Conservation (phyloP, 108 stramenopile genomes). For the Epithemia pelagica region DNA sequence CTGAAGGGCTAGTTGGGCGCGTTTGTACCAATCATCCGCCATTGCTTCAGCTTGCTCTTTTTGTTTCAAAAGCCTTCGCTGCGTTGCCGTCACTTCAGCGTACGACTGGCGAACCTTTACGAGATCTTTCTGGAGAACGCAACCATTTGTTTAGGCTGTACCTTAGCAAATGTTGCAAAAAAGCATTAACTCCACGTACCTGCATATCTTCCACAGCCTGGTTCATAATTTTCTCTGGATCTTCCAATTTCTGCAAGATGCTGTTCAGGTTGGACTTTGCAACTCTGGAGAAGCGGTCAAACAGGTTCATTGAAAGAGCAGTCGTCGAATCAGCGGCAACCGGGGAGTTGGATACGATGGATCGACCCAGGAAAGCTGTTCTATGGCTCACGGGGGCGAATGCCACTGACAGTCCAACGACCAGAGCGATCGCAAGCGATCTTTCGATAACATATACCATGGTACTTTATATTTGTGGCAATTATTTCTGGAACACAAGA, state of each 20-base stretch:
- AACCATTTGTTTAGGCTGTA: too few relatives aligned
- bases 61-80: conserved; percentile 87
- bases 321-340: conserved; percentile 8
- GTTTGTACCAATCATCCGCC: conserved; percentile 89
- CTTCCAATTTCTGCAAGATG: conserved; percentile 83
- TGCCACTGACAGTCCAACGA: background rate
- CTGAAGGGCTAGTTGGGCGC: conserved; percentile 90
- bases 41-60: conserved; percentile 84
- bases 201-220: conserved; percentile 98
- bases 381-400: background rate
- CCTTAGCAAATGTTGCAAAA: too few relatives aligned
- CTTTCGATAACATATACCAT: too few relatives aligned
- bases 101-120: conserved; percentile 94
- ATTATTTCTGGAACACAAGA: too few relatives aligned
- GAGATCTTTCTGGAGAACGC: conserved; percentile 75
- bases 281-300: conserved; percentile 77
- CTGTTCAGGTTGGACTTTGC: conserved; percentile 90
- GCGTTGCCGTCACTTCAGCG: conserved; percentile 95
- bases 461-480: too few relatives aligned
- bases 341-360: background rate
- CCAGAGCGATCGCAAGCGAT: too few relatives aligned
- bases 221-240: conserved; percentile 95
- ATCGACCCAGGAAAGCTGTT: background rate
- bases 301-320: conserved; percentile 69
- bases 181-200: conserved; percentile 28